Percentiles rank a stretch among this genome's conserved stretches.
These are phyloP conservation scores for Calamus simplicifolius DNA, from an alignment of 176 grass and related monocot species.

Conservation along the genomic window DNA sequence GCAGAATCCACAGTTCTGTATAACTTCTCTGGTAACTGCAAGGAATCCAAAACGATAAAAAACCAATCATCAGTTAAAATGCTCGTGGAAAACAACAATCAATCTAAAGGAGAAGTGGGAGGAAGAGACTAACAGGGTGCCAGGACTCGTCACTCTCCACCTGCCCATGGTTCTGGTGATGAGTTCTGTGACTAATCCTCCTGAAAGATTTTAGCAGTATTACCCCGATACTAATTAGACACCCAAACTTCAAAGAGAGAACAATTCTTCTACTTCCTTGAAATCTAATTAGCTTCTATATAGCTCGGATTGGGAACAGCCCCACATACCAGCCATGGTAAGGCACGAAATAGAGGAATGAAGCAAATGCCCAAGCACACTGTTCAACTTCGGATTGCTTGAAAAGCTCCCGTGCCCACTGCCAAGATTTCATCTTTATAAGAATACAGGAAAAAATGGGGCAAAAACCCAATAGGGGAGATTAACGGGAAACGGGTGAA, in stretches of 20 bases:
- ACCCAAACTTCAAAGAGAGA: too few species aligned
- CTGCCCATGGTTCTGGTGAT: conserved; percentile 95
- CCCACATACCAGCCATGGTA: conserved; percentile 91
- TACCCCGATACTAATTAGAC: neutral
- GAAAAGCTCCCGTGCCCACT: conserved; percentile 98
- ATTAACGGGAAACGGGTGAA: neutral
- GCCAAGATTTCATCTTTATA: conserved; percentile 6
- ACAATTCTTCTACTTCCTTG: too few species aligned
- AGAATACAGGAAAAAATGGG: conserved; percentile 4
- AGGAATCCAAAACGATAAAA: conserved; percentile 19
- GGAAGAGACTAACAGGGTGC: conserved; percentile 59
- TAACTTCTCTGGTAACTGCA: conserved; percentile 68
- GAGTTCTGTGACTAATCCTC: conserved; percentile 96
- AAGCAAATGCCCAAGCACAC: conserved; percentile 86
- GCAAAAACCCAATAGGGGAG: conserved; percentile 5
- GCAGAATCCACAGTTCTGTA: conserved; percentile 59
- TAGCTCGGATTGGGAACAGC: neutral
- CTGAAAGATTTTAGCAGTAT: conserved; percentile 25
- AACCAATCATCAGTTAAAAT: neutral
- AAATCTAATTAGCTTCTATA: neutral
- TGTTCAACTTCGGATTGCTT: conserved; percentile 69
- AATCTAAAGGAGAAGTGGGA: conserved; percentile 4
- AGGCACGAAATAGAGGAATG: conserved; percentile 92
- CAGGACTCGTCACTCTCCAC: conserved; percentile 95
- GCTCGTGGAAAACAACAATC: neutral